phyloP scores from a whole-genome alignment of 495 filamentous ascomycete species.

The Poronia punctata region DNA sequence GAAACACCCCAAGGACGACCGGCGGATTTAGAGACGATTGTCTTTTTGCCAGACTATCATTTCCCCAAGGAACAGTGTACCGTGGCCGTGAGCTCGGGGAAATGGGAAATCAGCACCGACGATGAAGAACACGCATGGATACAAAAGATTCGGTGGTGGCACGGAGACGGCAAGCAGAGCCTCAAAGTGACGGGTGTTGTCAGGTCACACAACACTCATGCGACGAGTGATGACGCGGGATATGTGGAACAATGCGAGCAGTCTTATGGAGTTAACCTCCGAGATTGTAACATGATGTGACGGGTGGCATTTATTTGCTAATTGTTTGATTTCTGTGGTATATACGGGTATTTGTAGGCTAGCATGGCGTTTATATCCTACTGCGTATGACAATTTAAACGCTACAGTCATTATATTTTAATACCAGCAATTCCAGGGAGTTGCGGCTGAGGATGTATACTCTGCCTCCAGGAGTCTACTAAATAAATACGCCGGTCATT shows the following conservation, averaged over 20 bases:
- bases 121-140: conserved; percentile 58
- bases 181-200: conserved; percentile 72
- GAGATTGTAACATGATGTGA: conserved; percentile 39
- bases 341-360: too few species aligned
- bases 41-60: conserved; percentile 89
- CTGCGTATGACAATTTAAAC: too few species aligned
- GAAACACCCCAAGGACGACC: conserved; percentile 43
- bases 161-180: conserved; percentile 73
- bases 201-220: conserved; percentile 31
- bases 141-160: conserved; percentile 84
- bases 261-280: conserved; percentile 24
- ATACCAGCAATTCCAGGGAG: too few species aligned
- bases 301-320: too few species aligned
- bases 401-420: too few species aligned
- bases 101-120: conserved; percentile 74
- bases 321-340: too few species aligned
- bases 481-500: too few species aligned
- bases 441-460: too few species aligned
- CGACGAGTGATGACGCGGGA: conserved; percentile 35
- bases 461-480: too few species aligned
- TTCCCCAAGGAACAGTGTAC: conserved; percentile 66
- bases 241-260: conserved; percentile 43
- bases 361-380: too few species aligned
- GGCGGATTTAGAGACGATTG: conserved; percentile 64
- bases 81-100: conserved; percentile 74